Conservation (phyloP, 441 rosid genomes). For the Gossypium davidsonii region DNA sequence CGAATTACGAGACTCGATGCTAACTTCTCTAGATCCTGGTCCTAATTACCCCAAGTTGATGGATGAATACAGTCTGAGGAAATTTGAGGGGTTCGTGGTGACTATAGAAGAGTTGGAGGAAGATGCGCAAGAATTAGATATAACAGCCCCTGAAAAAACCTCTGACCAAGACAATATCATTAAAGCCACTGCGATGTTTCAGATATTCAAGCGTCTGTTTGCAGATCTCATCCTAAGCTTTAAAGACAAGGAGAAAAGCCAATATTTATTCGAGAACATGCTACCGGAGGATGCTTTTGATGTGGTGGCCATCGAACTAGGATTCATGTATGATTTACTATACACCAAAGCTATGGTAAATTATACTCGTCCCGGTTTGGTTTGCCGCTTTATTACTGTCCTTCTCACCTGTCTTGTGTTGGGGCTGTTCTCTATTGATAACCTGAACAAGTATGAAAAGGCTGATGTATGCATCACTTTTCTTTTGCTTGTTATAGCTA, state of each 20-base stretch:
- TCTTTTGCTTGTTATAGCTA: no score
- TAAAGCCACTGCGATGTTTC: neutral
- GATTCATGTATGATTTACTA: conserved; percentile 30
- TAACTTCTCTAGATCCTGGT: conserved; percentile 3
- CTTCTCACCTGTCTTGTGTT: neutral
- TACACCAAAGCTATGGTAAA: conserved; percentile 15
- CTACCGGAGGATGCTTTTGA: conserved; percentile 12
- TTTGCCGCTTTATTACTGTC: neutral
- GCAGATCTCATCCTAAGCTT: conserved; percentile 19
- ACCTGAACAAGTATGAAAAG: no score
- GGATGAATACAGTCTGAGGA: conserved; percentile 9
- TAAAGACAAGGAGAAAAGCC: conserved; percentile 12
- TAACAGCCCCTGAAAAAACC: neutral
- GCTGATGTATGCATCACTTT: no score
- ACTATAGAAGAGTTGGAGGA: neutral
- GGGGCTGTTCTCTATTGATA: neutral
- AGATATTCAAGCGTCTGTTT: conserved; percentile 8
- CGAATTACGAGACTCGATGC: conserved; percentile 2
- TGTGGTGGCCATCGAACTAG: conserved; percentile 28
- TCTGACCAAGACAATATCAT: neutral
- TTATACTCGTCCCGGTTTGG: neutral
- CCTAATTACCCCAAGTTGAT: conserved; percentile 11
- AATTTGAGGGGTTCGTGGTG: neutral
- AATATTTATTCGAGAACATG: neutral
- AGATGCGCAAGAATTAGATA: neutral